A percentile compares a stretch with the other conserved stretches of the same genome.
These are phyloP conservation scores for Citrus inodora DNA, from an alignment of 345 rosid genomes.

Conservation along the genomic window DNA sequence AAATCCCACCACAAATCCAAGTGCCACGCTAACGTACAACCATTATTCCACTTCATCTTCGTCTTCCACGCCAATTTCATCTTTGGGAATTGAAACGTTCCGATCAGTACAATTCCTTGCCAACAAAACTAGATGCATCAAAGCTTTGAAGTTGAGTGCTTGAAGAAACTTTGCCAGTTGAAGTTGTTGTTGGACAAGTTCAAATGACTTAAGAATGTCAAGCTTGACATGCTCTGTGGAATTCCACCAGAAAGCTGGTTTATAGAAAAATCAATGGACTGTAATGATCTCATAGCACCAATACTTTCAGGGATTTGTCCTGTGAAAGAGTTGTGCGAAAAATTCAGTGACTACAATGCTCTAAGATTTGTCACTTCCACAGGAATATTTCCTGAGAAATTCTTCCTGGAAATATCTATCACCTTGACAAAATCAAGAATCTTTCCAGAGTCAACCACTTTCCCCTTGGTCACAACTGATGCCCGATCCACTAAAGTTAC, in stretches of 20 bases:
- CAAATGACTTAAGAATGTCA: neutral
- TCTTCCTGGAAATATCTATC: neutral
- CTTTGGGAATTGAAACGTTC: neutral
- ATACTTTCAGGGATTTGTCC: neutral
- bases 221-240: neutral
- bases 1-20: slow-evolving; percentile 8
- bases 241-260: slow-evolving; percentile 2
- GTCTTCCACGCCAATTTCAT: too few relatives aligned
- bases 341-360: neutral
- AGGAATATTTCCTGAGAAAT: neutral
- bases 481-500: neutral
- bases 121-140: neutral
- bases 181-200: neutral
- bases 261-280: neutral
- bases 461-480: neutral
- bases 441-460: neutral
- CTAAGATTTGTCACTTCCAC: neutral
- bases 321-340: neutral
- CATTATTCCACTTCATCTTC: neutral
- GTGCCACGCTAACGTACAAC: neutral
- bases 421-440: neutral
- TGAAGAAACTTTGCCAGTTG: neutral
- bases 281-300: neutral
- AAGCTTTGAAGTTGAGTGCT: neutral
- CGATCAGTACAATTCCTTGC: neutral